Evolutionary conservation across 1,284 basidiomycete species (phyloP).

Genomic region (Wolfiporia cocos): DNA sequence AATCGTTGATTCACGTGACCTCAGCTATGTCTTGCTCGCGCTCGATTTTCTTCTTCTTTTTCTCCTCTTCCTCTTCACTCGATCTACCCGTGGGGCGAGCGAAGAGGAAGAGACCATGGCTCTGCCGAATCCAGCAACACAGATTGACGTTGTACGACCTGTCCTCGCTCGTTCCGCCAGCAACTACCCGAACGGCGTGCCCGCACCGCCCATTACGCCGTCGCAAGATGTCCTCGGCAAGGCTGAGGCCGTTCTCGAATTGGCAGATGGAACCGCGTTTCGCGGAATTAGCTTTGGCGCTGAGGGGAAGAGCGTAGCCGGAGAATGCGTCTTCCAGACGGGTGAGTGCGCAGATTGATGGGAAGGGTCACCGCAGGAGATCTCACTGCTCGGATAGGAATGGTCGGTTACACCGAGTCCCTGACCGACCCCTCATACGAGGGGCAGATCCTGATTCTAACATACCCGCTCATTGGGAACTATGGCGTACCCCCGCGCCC

Average conservation of each 20-base stretch:
- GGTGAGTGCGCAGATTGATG: conserved; percentile 70
- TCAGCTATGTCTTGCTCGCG: no score
- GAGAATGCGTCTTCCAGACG: conserved; percentile 99
- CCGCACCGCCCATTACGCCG: conserved; percentile 49
- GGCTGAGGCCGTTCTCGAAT: conserved; percentile 75
- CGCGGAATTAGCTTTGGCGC: conserved; percentile 94
- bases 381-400: no score
- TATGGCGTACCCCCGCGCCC: conserved; percentile 93
- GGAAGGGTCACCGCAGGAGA: no score
- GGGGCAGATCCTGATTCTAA: conserved; percentile 96
- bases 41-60: conserved; percentile 25
- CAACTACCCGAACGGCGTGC: conserved; percentile 33
- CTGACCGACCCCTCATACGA: conserved; percentile 98
- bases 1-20: no score
- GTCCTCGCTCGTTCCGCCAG: conserved; percentile 42
- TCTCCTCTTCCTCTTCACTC: conserved; percentile 42
- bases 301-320: conserved; percentile 84
- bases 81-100: conserved; percentile 32
- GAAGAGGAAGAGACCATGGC: conserved; percentile 53
- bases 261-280: conserved; percentile 87
- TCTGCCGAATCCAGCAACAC: conserved; percentile 22
- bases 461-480: conserved; percentile 96
- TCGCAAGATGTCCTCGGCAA: conserved; percentile 21
- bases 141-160: conserved; percentile 33
- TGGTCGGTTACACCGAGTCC: conserved; percentile 99